Base-by-base conservation (phyloP, 225 moss, liverwort and hornwort genomes). In the Takakia lepidozioides region DNA sequence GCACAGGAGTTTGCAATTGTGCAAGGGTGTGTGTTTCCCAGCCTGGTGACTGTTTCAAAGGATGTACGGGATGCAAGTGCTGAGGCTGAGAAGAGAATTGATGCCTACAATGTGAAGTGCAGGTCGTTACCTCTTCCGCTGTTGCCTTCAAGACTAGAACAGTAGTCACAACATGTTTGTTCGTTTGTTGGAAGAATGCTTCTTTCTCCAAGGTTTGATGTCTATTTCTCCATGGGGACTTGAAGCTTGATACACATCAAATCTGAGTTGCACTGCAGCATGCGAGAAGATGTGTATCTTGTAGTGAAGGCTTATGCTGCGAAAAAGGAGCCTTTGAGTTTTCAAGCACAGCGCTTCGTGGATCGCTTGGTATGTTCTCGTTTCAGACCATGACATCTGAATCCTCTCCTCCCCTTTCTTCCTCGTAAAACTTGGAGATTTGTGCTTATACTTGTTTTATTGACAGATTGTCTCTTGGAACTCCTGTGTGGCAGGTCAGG, bases 51-150 rank as follows among this genome's bases (percentile, higher is more conserved):
- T 29, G 77, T 66, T 40, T 83, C 85, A 5, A 91, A 98, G 73
- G 85, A 82, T 54, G 81, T 85, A 19, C 87, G 86, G 22, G 87
- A 91, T 59, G 98, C 98, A 17, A 98, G 91, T 58, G 85, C 87
- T 20, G 98, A 98, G 61, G 98, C 91, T 18, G 98, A 98, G 73
- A 87, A 75, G 64, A 63, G 68, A 57, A 87, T 98, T 62, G 85
- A 98, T 54, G 78, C 83, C 37, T 85, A 91, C 65, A 85, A 74
- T 78, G 73, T 83, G 19, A 83, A 72, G 62, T 85, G 80, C 82
- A 91, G 93, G 93, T 92, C 56, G 36, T 48, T 8, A 37, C 47
- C 15, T 46, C 19, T 46, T 55, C 54, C 26, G 27, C 13, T n/a
- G 29, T 51, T 8, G 28, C 8, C 25, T 51, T 8, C 8, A 19